Conservation (phyloP, 2,329 filamentous ascomycete genomes). For the Penicillium sp. region DNA sequence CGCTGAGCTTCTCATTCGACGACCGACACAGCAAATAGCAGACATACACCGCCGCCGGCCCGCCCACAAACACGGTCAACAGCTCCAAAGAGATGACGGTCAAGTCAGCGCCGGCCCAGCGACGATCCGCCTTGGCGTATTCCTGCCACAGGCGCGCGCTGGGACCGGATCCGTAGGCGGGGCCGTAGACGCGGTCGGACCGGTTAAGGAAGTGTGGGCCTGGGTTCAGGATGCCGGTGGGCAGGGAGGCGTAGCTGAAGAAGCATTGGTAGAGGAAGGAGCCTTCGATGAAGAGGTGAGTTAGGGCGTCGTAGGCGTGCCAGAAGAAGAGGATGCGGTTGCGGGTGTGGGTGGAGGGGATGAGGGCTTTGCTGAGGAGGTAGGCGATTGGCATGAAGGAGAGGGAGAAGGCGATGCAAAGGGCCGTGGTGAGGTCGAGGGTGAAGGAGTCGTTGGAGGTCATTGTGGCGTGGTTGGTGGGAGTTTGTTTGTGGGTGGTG, state of each 20-base stretch:
- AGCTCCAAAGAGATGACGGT: constrained; percentile 66
- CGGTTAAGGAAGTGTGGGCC: constrained; percentile 59
- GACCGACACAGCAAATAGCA: constrained; percentile 58
- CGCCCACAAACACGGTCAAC: constrained; percentile 65
- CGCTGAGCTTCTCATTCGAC: constrained; percentile 26
- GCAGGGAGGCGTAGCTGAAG: constrained; percentile 65
- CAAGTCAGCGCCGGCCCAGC: constrained; percentile 66
- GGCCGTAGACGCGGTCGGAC: constrained; percentile 63
- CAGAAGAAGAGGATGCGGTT: constrained; percentile 86
- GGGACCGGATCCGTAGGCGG: constrained; percentile 61
- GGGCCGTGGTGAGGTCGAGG: constrained; percentile 54
- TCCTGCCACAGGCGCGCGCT: constrained; percentile 67
- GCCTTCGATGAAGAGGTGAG: constrained; percentile 90
- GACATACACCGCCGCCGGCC: constrained; percentile 63
- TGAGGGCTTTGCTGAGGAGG: constrained; percentile 53
- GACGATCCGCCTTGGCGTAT: constrained; percentile 67
- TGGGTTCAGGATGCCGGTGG: constrained; percentile 39
- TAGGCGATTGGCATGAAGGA: constrained; percentile 62
- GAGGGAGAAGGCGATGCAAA: constrained; percentile 62
- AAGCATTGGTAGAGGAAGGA: constrained; percentile 94
- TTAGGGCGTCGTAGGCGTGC: constrained; percentile 91
- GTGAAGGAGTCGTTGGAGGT: constrained; percentile 39
- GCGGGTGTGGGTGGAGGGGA: constrained; percentile 60
- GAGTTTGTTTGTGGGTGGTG: background rate
- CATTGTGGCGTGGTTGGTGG: constrained; percentile 24